phyloP scores from a whole-genome alignment of 148 eudicot genomes.

The Nepenthes gracilis region DNA sequence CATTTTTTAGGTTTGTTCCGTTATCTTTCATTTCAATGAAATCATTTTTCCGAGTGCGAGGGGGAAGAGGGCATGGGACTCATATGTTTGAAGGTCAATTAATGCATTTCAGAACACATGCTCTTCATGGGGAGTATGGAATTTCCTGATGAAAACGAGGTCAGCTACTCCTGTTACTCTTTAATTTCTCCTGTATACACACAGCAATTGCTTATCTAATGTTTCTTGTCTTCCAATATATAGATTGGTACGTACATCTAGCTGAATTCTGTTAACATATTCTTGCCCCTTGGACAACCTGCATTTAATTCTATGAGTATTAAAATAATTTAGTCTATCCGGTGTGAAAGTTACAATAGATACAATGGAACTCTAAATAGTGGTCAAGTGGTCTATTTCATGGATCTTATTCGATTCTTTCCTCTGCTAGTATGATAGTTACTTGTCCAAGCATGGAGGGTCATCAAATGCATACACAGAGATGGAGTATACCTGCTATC shows the following conservation, averaged over 20 bases:
- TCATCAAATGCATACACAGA: conserved; percentile 98
- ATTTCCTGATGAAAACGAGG: conserved; percentile 98
- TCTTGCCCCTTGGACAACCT: too few relatives aligned
- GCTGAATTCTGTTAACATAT: too few relatives aligned
- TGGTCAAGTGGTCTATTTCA: background rate
- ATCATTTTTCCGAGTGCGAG: too few relatives aligned
- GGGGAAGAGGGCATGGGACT: background rate
- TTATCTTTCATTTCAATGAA: too few relatives aligned
- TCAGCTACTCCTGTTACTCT: conserved; percentile 11
- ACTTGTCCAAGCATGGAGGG: conserved; percentile 94
- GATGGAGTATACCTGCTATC: conserved; percentile 89
- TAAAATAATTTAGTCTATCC: background rate
- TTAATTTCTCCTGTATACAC: background rate
- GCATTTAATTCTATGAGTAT: too few relatives aligned
- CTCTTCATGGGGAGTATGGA: conserved; percentile 96
- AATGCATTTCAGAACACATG: conserved; percentile 72
- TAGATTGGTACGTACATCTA: too few relatives aligned
- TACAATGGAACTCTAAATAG: background rate
- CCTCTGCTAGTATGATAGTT: conserved; percentile 81
- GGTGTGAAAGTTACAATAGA: background rate
- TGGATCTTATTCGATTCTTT: conserved; percentile 16
- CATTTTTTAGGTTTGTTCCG: conserved; percentile 68
- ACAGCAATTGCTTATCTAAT: too few relatives aligned
- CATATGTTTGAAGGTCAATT: background rate
- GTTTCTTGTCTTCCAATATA: too few relatives aligned